Percentiles rank a stretch among this genome's conserved stretches.
phyloP scores from a whole-genome alignment of 768 basidiomycete species.

The Tubosaeta sp. region DNA sequence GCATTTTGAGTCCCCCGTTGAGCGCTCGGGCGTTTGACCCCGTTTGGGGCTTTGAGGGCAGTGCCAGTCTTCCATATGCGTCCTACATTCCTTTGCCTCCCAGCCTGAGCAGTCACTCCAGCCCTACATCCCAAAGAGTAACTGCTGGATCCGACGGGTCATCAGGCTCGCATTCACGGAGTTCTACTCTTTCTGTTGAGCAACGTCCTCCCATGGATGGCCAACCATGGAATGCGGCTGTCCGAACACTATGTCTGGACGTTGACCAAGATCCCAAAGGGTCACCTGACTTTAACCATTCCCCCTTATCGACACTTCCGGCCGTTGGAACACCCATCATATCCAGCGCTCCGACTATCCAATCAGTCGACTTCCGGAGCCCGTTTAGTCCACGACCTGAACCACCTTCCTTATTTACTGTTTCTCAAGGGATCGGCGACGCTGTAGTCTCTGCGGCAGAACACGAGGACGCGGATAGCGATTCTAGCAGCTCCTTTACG shows the following conservation, averaged over 20 bases:
- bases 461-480: slow-evolving; percentile 13
- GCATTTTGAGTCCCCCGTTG: slow-evolving; percentile 6
- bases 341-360: slow-evolving; percentile 10
- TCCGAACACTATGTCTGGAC: slow-evolving; percentile 10
- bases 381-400: slow-evolving; percentile 31
- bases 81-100: slow-evolving; percentile 30
- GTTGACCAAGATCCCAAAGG: slow-evolving; percentile 4
- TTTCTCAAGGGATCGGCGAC: slow-evolving; percentile 16
- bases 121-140: slow-evolving; percentile 25
- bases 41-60: slow-evolving; percentile 21
- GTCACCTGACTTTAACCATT: slow-evolving; percentile 23
- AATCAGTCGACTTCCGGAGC: slow-evolving; percentile 13
- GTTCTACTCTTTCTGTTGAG: slow-evolving; percentile 28
- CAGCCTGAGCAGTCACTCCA: slow-evolving; percentile 29
- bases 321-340: slow-evolving; percentile 28
- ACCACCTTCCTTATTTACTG: slow-evolving; percentile 11
- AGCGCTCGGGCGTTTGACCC: slow-evolving; percentile 16
- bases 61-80: slow-evolving; percentile 18
- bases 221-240: slow-evolving; percentile 8
- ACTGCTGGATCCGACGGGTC: slow-evolving; percentile 14
- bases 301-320: slow-evolving; percentile 30
- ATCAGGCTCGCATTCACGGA: slow-evolving; percentile 23
- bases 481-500: slow-evolving; percentile 21
- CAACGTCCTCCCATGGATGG: slow-evolving; percentile 23
- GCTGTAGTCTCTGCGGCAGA: slow-evolving; percentile 1